Evolutionary conservation across 768 basidiomycete species (phyloP).

Genomic region (Macrolepiota fuliginosa): DNA sequence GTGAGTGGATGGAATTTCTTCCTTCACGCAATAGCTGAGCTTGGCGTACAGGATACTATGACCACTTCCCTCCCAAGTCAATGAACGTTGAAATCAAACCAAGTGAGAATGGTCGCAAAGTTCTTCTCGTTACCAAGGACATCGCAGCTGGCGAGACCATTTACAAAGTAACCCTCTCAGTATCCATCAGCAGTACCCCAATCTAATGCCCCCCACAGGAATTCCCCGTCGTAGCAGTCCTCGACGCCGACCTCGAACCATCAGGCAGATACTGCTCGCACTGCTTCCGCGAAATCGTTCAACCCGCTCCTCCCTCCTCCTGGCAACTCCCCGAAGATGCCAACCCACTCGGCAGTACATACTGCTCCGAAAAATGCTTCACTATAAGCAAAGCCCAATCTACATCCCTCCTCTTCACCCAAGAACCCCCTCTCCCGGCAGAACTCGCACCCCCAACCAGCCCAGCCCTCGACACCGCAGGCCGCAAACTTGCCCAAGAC

Average conservation of each 20-base stretch:
- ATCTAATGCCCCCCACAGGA: slow-evolving; percentile 47
- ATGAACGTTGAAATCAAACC: slow-evolving; percentile 65
- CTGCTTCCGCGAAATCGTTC: slow-evolving; percentile 61
- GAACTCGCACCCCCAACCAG: slow-evolving; percentile 30
- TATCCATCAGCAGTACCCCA: not conserved
- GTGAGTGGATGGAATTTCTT: slow-evolving; percentile 45
- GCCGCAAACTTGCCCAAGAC: slow-evolving; percentile 57
- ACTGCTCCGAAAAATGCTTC: slow-evolving; percentile 74
- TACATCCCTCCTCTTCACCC: slow-evolving; percentile 69
- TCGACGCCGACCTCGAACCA: slow-evolving; percentile 70
- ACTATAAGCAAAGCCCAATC: slow-evolving; percentile 53
- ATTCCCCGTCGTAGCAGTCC: slow-evolving; percentile 63
- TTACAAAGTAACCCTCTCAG: slow-evolving; percentile 54
- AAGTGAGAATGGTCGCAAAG: slow-evolving; percentile 41
- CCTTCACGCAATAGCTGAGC: slow-evolving; percentile 14
- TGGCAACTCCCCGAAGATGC: slow-evolving; percentile 29
- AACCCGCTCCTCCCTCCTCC: slow-evolving; percentile 29
- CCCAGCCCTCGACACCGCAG: slow-evolving; percentile 31
- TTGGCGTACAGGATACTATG: slow-evolving; percentile 62
- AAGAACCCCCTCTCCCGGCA: slow-evolving; percentile 57
- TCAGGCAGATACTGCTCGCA: slow-evolving; percentile 71
- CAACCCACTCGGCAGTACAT: slow-evolving; percentile 57
- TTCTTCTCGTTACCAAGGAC: slow-evolving; percentile 65
- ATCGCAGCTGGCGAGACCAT: slow-evolving; percentile 71
- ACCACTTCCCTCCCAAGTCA: slow-evolving; percentile 70